Evolutionary conservation across 2,329 filamentous ascomycete species (phyloP).

Genomic region (Stagonosporopsis rhizophila): DNA sequence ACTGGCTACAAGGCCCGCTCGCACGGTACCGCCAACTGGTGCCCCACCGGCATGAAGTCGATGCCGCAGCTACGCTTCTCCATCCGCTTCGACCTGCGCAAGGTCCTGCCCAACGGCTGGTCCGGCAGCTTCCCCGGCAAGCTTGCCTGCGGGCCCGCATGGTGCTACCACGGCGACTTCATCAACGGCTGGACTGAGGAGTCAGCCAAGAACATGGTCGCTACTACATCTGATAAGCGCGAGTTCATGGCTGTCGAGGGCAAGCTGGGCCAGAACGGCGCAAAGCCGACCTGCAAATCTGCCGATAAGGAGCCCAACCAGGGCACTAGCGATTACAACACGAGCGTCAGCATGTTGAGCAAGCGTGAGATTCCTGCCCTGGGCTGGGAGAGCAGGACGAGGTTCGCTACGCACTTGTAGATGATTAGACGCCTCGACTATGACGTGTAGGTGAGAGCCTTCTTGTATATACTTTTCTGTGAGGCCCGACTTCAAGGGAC

Average conservation of each 20-base stretch:
- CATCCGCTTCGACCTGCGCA: slow-evolving; percentile 57
- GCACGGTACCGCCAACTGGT: slow-evolving; percentile 27
- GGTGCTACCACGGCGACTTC: slow-evolving; percentile 57
- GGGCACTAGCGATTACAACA: slow-evolving; percentile 53
- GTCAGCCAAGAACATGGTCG: slow-evolving; percentile 53
- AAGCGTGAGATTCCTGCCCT: slow-evolving; percentile 21
- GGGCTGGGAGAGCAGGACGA: slow-evolving; percentile 10
- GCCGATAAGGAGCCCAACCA: slow-evolving; percentile 52
- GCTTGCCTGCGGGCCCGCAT: slow-evolving; percentile 52
- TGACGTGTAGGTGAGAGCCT: background rate
- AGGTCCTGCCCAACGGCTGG: slow-evolving; percentile 55
- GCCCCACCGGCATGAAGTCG: slow-evolving; percentile 54
- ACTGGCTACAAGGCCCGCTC: slow-evolving; percentile 44
- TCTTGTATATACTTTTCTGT: background rate
- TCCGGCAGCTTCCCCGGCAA: slow-evolving; percentile 53
- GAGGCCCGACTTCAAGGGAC: background rate
- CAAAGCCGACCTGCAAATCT: slow-evolving; percentile 44
- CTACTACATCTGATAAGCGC: slow-evolving; percentile 44
- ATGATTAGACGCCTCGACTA: background rate
- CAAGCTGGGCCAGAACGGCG: slow-evolving; percentile 41
- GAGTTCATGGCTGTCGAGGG: slow-evolving; percentile 50
- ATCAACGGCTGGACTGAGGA: slow-evolving; percentile 57
- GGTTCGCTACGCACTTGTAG: slow-evolving; percentile 11
- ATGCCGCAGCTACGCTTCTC: slow-evolving; percentile 59
- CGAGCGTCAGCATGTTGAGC: slow-evolving; percentile 43